Conservation (phyloP, 768 basidiomycete genomes). For the Heimioporus sp. region DNA sequence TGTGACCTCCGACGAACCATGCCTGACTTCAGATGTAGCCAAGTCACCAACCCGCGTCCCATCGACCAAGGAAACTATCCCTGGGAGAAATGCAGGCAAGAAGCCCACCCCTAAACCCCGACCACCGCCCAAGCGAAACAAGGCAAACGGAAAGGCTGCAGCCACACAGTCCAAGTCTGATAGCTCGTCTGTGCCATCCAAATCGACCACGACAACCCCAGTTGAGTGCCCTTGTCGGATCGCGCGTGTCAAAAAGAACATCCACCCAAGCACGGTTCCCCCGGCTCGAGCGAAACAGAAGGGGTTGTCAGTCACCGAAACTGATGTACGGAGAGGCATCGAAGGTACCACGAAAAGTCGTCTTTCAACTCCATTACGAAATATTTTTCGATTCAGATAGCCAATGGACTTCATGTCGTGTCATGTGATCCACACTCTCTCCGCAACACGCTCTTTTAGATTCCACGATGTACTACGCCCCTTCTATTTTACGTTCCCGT, state of each 20-base stretch:
- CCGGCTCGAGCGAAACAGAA: constrained; percentile 15
- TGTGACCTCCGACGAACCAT: constrained; percentile 6
- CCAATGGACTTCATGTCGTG: neutral
- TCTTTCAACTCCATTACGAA: constrained; percentile 28
- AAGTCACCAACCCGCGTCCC: neutral
- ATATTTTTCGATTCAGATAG: constrained; percentile 32
- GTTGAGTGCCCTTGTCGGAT: constrained; percentile 18
- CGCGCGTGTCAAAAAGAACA: constrained; percentile 15
- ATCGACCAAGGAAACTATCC: neutral
- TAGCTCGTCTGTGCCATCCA: constrained; percentile 3
- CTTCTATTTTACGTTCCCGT: neutral
- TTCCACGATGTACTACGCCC: neutral
- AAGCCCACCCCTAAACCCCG: constrained; percentile 12
- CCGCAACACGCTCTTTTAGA: constrained; percentile 7
- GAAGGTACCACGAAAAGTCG: constrained; percentile 26
- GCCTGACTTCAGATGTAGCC: constrained; percentile 8
- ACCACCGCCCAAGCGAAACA: constrained; percentile 14
- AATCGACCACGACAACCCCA: neutral
- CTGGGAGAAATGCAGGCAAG: constrained; percentile 5
- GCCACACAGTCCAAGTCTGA: neutral
- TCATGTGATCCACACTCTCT: constrained; percentile 7
- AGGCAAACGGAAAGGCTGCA: constrained; percentile 6
- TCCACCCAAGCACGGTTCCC: neutral
- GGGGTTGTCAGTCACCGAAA: constrained; percentile 7
- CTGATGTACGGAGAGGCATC: constrained; percentile 22